Evolutionary conservation across 805 yeast genomes (phyloP), one percentile per base, ranked within the genome.

Genomic region (Citeromyces matritensis): DNA sequence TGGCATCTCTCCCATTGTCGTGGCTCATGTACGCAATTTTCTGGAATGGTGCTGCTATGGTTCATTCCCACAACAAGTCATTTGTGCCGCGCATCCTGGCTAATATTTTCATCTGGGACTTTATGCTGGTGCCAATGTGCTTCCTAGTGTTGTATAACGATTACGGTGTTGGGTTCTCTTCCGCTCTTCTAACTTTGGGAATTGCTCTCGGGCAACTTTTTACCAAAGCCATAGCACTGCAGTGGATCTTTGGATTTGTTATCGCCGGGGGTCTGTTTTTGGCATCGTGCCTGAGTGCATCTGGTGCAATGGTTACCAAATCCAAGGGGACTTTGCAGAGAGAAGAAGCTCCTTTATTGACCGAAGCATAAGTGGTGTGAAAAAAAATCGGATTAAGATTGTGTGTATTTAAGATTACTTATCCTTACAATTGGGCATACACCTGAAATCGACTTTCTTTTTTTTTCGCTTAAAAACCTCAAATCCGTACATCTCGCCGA

Each of bases 31-130:
- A 73, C 45, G 75, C 73, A 15, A 48, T 82, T 25, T 78, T 81
- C 59, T 83, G 94, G 94, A 79, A 78, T 46, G 93, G 93, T 29
- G 85, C 93, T 2, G 77, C 76, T 19, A 48, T 77, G 47, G 68
- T 75, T 55, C 79, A 75, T 37, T 68, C 78, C 9, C 66, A 66
- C 34, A 65, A 67, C 42, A 49, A 58, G 15, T 38, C 50, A 4
- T 49, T 77, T n/a, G 53, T 67, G 13, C 73, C 83, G 10, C 63
- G 93, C 36, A 53, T 82, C 31, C 37, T 81, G 14, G 82, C 88
- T 32, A 81, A 82, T 49, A 49, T 81, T 23, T 60, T 78, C 39
- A 69, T 82, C 44, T 83, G 94, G 94, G 75, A 71, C 47, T 76
- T 78, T 55, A 58, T 82, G 39, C 36, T 80, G 24, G 69, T 74